phyloP scores from a whole-genome alignment of 1,284 basidiomycete species.

The Exsudoporus floridanus region DNA sequence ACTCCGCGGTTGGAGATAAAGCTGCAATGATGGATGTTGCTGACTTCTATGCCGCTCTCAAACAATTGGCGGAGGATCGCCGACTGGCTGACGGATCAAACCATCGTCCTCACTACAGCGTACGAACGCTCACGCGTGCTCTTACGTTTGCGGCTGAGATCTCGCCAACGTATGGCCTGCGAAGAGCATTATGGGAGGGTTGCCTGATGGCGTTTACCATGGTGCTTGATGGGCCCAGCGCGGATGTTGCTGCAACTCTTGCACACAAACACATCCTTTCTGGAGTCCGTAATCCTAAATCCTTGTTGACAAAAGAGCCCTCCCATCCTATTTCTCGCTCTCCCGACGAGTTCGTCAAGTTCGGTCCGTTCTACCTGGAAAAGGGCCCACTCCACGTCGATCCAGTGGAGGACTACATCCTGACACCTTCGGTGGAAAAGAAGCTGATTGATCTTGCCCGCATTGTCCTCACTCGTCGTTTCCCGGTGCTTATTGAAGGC shows the following conservation, averaged over 20 bases:
- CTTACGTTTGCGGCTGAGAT: conserved; percentile 90
- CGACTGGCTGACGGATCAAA: conserved; percentile 94
- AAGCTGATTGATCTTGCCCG: conserved; percentile 93
- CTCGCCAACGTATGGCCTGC: conserved; percentile 74
- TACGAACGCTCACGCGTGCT: conserved; percentile 92
- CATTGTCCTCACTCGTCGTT: conserved; percentile 85
- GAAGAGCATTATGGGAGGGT: conserved; percentile 93
- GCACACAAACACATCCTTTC: conserved; percentile 81
- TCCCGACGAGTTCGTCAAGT: conserved; percentile 68
- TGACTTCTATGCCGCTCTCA: conserved; percentile 87
- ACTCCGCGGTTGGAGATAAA: conserved; percentile 81
- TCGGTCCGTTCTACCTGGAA: conserved; percentile 91
- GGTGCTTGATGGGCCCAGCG: conserved; percentile 82
- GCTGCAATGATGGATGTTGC: conserved; percentile 89
- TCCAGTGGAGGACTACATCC: conserved; percentile 78
- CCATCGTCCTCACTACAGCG: conserved; percentile 94
- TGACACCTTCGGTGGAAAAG: conserved; percentile 94
- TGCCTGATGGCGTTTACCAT: conserved; percentile 98
- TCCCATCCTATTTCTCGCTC: conserved; percentile 50
- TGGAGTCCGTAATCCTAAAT: conserved; percentile 79
- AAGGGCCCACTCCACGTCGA: conserved; percentile 70
- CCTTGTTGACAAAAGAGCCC: conserved; percentile 72
- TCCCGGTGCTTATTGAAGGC: conserved; percentile 96
- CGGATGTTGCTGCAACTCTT: conserved; percentile 64
- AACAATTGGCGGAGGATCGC: conserved; percentile 76